Percentiles rank a stretch among this genome's conserved stretches.
Evolutionary conservation across 148 eudicot genomes (phyloP).

Genomic region (Persicaria tinctoria): DNA sequence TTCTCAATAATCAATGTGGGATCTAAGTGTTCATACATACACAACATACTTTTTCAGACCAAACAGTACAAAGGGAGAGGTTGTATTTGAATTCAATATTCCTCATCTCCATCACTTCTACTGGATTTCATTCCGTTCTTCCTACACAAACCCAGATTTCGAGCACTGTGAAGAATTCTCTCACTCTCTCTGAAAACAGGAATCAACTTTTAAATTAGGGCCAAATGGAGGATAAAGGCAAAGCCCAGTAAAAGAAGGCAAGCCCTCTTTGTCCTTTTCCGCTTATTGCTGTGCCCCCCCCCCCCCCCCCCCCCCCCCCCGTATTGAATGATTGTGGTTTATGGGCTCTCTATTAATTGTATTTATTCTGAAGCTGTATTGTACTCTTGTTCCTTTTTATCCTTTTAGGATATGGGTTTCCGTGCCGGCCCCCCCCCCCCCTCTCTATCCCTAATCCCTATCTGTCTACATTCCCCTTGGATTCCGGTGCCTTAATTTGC

Average conservation of each 20-base stretch:
- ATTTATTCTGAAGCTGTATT: neutral
- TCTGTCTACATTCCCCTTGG: conserved; percentile 5
- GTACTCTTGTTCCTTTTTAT: neutral
- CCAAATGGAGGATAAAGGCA: neutral
- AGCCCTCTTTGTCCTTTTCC: conserved; percentile 1
- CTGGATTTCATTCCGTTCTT: no score
- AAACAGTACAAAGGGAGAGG: no score
- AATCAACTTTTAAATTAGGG: neutral
- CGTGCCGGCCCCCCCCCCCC: no score
- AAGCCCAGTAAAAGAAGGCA: conserved; percentile 7
- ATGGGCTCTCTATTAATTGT: conserved; percentile 2
- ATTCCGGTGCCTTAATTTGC: conserved; percentile 9
- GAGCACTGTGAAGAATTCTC: no score
- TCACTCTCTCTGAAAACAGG: neutral
- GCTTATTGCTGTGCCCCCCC: neutral
- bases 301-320: neutral
- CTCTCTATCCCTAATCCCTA: neutral
- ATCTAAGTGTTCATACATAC: no score
- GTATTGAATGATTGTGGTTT: conserved; percentile 4
- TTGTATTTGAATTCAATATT: no score
- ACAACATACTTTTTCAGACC: no score
- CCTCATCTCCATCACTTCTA: no score
- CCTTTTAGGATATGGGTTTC: conserved; percentile 11
- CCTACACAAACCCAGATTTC: no score
- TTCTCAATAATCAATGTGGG: no score